Conservation (phyloP, 495 filamentous ascomycete species). For the Penicillium daleae region DNA sequence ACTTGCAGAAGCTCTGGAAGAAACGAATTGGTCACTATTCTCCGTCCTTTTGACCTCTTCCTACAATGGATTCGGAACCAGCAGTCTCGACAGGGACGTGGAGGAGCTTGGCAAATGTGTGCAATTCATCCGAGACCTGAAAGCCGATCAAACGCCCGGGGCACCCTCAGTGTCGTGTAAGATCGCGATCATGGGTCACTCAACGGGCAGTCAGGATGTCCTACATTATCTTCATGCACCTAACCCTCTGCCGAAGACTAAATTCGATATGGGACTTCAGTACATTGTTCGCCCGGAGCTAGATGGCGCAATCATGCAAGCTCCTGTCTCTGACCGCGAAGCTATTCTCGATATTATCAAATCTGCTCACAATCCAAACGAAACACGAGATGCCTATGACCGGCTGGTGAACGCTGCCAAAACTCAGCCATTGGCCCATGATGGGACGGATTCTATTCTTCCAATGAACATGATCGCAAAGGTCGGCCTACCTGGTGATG, state of each 20-base stretch:
- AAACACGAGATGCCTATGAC: constrained; percentile 49
- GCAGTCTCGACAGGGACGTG: constrained; percentile 69
- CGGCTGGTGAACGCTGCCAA: constrained; percentile 56
- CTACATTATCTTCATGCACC: constrained; percentile 68
- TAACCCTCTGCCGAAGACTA: constrained; percentile 34
- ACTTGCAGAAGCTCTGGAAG: constrained; percentile 60
- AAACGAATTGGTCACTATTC: constrained; percentile 63
- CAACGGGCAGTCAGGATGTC: constrained; percentile 85
- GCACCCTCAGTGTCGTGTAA: constrained; percentile 51
- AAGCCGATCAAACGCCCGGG: constrained; percentile 27
- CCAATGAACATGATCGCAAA: constrained; percentile 50
- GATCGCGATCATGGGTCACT: constrained; percentile 88
- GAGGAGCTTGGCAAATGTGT: constrained; percentile 73
- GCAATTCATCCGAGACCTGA: constrained; percentile 63
- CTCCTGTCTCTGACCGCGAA: constrained; percentile 79
- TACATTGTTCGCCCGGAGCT: constrained; percentile 50
- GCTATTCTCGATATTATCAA: constrained; percentile 45
- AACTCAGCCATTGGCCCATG: constrained; percentile 40
- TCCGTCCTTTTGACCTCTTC: constrained; percentile 64
- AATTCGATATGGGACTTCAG: constrained; percentile 31
- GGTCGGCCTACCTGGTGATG: constrained; percentile 52
- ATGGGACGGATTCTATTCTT: constrained; percentile 60
- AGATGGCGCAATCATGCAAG: constrained; percentile 84
- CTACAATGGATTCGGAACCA: constrained; percentile 74
- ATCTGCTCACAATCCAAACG: constrained; percentile 22